A percentile compares a stretch with the other conserved stretches of the same genome.
Conservation (phyloP, 805 yeast species). For the Brettanomyces nanus region DNA sequence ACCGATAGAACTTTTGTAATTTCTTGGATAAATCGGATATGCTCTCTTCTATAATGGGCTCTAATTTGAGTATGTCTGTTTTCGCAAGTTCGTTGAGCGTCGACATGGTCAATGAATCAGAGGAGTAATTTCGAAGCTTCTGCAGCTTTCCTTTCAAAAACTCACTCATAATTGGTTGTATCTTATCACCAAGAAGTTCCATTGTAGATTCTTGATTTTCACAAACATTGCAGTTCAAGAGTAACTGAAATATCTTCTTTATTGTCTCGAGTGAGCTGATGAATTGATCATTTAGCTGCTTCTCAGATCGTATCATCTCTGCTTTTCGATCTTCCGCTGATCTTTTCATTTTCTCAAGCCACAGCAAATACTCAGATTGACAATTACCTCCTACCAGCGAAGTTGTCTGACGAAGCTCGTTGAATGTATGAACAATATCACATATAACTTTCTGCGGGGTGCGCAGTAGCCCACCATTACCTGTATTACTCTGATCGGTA, state of each 20-base stretch:
- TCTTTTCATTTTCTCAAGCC: constrained; percentile 2
- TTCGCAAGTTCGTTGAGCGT: constrained; percentile 16
- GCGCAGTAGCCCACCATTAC: too few species aligned
- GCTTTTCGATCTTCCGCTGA: background rate
- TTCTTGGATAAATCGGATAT: constrained; percentile 16
- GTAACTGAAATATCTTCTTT: constrained; percentile 14
- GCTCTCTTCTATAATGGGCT: constrained; percentile 20
- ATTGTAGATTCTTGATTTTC: constrained; percentile 10
- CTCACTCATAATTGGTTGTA: constrained; percentile 16
- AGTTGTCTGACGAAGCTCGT: constrained; percentile 5
- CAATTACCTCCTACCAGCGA: constrained; percentile 6
- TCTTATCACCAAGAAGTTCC: constrained; percentile 10
- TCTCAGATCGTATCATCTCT: constrained; percentile 3
- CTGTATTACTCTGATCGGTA: background rate
- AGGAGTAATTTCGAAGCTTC: constrained; percentile 14
- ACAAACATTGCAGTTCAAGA: background rate
- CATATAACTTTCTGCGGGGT: background rate
- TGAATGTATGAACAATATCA: constrained; percentile 2
- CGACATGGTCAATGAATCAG: constrained; percentile 17
- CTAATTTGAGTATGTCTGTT: constrained; percentile 14
- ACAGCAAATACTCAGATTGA: constrained; percentile 4
- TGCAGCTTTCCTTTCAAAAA: constrained; percentile 11
- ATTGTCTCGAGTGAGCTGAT: constrained; percentile 20
- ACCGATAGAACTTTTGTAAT: constrained; percentile 17
- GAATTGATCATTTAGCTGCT: constrained; percentile 15